phyloP scores from a whole-genome alignment of 1,139 yeast genomes.

The Nakaseomyces delphensis region DNA sequence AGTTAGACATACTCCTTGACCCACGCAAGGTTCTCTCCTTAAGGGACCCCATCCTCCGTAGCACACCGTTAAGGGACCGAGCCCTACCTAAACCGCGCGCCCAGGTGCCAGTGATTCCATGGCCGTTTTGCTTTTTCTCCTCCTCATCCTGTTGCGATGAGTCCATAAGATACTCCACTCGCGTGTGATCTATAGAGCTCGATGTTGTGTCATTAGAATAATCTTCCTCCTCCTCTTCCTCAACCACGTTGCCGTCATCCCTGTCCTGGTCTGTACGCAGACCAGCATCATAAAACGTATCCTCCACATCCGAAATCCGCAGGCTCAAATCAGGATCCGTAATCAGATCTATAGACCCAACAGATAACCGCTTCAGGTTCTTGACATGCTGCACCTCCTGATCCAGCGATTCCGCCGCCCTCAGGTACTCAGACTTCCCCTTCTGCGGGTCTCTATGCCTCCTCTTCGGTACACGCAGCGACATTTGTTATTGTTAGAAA shows the following conservation, averaged over 20 bases:
- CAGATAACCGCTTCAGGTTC: slow-evolving; percentile 30
- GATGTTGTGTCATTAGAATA: neutral
- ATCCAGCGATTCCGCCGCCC: slow-evolving; percentile 31
- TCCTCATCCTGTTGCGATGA: neutral
- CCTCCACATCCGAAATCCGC: slow-evolving; percentile 2
- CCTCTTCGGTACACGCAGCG: slow-evolving; percentile 1
- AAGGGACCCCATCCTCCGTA: slow-evolving; percentile 3
- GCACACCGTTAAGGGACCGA: neutral
- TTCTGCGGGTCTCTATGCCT: slow-evolving; percentile 1
- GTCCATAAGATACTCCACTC: slow-evolving; percentile 4
- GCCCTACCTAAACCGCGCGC: slow-evolving; percentile 1
- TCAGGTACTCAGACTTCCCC: slow-evolving; percentile 16
- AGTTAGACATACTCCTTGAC: slow-evolving; percentile 1
- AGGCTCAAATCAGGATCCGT: slow-evolving; percentile 28
- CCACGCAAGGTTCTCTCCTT: slow-evolving; percentile 3
- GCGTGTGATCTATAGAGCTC: slow-evolving; percentile 1
- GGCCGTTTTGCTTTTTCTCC: neutral
- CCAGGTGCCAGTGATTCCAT: neutral
- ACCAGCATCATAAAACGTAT: slow-evolving; percentile 11
- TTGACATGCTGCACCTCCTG: slow-evolving; percentile 29
- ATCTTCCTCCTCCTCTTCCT: neutral
- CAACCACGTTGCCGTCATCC: neutral
- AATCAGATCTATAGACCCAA: slow-evolving; percentile 31
- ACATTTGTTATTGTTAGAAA: too few species aligned
- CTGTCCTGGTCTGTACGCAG: slow-evolving; percentile 1